Evolutionary conservation across 1,139 yeast genomes (phyloP).

Genomic region (Pichia sp.): DNA sequence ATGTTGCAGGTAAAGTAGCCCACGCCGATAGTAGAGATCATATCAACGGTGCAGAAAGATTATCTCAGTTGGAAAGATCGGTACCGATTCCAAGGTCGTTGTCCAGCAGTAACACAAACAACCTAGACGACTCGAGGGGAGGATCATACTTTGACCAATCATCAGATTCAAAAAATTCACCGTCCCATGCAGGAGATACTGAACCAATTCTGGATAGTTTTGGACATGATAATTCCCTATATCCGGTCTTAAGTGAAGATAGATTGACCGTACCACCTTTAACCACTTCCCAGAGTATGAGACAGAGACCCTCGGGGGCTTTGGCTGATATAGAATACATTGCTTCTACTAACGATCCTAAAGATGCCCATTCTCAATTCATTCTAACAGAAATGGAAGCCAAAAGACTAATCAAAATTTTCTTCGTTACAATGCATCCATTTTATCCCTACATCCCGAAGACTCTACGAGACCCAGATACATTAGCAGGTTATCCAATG

Average conservation of each 20-base stretch:
- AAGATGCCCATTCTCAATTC: constrained; percentile 36
- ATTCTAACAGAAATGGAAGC: constrained; percentile 63
- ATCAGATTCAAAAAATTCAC: constrained; percentile 2
- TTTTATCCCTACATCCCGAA: constrained; percentile 83
- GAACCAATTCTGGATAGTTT: constrained; percentile 25
- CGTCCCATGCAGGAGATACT: constrained; percentile 7
- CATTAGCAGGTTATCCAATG: constrained; percentile 73
- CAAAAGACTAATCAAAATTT: constrained; percentile 53
- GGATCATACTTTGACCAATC: constrained; percentile 2
- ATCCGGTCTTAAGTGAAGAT: constrained; percentile 22
- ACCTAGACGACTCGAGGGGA: background rate
- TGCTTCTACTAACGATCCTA: constrained; percentile 31
- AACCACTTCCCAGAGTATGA: constrained; percentile 43
- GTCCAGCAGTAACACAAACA: constrained; percentile 9
- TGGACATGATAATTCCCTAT: constrained; percentile 29
- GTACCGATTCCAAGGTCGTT: constrained; percentile 13
- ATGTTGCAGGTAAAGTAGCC: constrained; percentile 71
- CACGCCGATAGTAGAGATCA: constrained; percentile 62
- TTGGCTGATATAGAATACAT: constrained; percentile 64
- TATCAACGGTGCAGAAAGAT: constrained; percentile 59
- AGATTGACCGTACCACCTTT: constrained; percentile 43
- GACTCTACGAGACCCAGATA: constrained; percentile 62
- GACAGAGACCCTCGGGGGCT: constrained; percentile 51
- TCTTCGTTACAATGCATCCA: constrained; percentile 79
- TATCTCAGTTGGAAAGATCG: constrained; percentile 40